Percentiles rank a stretch among this genome's conserved stretches.
These are phyloP conservation scores for Xylaria curta DNA, from an alignment of 495 filamentous ascomycete species.

Conservation along the genomic window DNA sequence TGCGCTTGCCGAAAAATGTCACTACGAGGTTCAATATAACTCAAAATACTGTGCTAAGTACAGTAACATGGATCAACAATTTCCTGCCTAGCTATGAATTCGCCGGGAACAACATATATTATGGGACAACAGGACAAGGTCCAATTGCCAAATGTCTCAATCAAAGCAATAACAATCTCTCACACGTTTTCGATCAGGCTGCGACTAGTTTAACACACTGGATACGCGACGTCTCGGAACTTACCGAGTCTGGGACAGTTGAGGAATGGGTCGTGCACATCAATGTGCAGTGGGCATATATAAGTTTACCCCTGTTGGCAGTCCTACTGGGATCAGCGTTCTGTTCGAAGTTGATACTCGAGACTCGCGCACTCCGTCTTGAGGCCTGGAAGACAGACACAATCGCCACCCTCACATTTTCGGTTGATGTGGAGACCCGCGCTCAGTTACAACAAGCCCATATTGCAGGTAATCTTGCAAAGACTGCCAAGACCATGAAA, in stretches of 20 bases:
- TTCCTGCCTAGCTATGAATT: not conserved
- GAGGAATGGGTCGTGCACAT: not conserved
- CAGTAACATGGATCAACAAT: not conserved
- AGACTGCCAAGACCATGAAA: not conserved
- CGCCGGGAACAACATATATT: not conserved
- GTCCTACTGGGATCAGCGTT: not conserved
- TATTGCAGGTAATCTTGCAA: not conserved
- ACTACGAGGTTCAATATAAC: not conserved
- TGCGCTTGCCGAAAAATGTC: not conserved
- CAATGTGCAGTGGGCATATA: not conserved
- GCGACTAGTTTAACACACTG: not conserved
- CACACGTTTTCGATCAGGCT: not conserved
- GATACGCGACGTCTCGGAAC: not conserved
- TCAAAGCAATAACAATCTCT: not conserved
- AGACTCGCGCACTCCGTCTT: not conserved
- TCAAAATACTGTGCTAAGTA: not conserved
- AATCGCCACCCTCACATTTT: not conserved
- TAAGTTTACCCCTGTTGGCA: not conserved
- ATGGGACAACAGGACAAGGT: too few species aligned
- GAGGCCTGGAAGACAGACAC: not conserved
- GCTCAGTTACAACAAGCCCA: not conserved
- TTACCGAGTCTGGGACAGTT: not conserved
- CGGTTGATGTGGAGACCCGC: not conserved
- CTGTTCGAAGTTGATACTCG: not conserved
- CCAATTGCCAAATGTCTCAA: not conserved